Evolutionary conservation across 2,329 filamentous ascomycete genomes (phyloP).

Genomic region (Trichoderma koningiopsis): DNA sequence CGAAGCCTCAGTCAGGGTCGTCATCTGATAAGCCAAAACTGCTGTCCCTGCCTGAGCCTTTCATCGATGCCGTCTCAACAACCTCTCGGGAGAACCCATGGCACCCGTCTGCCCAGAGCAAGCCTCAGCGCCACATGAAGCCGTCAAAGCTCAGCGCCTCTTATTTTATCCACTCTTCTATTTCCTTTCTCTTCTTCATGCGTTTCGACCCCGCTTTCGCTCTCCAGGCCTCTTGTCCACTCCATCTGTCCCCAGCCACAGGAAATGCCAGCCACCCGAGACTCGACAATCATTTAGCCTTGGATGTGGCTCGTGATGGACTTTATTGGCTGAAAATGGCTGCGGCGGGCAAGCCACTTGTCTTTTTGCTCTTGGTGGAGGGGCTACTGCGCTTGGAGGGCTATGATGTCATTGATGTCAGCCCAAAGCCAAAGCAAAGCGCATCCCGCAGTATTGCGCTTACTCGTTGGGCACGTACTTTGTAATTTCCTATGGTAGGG

Average conservation of each 20-base stretch:
- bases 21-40: not conserved
- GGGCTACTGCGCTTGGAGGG: not conserved
- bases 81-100: slow-evolving; percentile 18
- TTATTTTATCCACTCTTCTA: not conserved
- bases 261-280: slow-evolving; percentile 14
- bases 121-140: slow-evolving; percentile 6
- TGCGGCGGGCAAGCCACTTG: slow-evolving; percentile 8
- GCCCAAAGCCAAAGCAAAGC: not conserved
- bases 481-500: not conserved
- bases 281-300: not conserved
- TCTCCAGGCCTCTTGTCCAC: not conserved
- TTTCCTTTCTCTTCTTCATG: not conserved
- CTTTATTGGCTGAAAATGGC: not conserved
- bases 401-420: slow-evolving; percentile 7
- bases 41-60: not conserved
- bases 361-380: not conserved
- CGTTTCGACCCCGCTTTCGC: slow-evolving; percentile 3
- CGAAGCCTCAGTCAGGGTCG: not conserved
- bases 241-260: slow-evolving; percentile 1
- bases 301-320: slow-evolving; percentile 17
- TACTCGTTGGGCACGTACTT: not conserved
- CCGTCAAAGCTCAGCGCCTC: slow-evolving; percentile 7
- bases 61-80: slow-evolving; percentile 10
- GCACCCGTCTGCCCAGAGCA: slow-evolving; percentile 7
- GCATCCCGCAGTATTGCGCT: not conserved